These are phyloP conservation scores for Nannochloropsis salina DNA, from an alignment of 108 stramenopile genomes.

Conservation along the genomic window DNA sequence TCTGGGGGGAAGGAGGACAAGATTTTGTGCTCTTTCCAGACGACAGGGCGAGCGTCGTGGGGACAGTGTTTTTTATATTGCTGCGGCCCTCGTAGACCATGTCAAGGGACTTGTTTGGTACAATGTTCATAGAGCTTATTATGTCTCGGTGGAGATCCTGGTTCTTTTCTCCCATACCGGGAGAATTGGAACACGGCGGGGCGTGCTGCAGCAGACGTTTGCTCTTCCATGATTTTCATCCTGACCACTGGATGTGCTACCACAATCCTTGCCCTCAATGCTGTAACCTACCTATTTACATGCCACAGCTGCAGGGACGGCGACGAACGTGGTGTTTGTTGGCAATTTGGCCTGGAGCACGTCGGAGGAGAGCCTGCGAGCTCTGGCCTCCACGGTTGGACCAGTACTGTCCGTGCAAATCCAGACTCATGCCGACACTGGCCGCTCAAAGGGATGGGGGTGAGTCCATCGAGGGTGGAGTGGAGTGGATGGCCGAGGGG, in stretches of 20 bases:
- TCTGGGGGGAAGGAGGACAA: no score
- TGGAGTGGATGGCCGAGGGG: not conserved
- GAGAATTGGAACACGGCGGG: no score
- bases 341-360: not conserved
- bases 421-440: constrained; percentile 12
- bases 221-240: no score
- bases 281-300: not conserved
- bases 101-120: no score
- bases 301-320: not conserved
- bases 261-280: not conserved
- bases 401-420: not conserved
- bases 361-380: not conserved
- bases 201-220: no score
- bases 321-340: not conserved
- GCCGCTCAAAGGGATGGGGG: constrained; percentile 21
- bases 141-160: no score
- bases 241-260: no score
- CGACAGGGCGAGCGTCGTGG: not conserved
- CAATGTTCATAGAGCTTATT: no score
- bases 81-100: no score
- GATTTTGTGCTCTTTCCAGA: not conserved
- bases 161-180: no score
- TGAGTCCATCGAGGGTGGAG: not conserved
- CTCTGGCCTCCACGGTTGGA: not conserved
- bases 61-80: not conserved